These are phyloP conservation scores for Rugonectria rugulosa DNA, from an alignment of 2,329 filamentous ascomycete genomes.

Conservation along the genomic window DNA sequence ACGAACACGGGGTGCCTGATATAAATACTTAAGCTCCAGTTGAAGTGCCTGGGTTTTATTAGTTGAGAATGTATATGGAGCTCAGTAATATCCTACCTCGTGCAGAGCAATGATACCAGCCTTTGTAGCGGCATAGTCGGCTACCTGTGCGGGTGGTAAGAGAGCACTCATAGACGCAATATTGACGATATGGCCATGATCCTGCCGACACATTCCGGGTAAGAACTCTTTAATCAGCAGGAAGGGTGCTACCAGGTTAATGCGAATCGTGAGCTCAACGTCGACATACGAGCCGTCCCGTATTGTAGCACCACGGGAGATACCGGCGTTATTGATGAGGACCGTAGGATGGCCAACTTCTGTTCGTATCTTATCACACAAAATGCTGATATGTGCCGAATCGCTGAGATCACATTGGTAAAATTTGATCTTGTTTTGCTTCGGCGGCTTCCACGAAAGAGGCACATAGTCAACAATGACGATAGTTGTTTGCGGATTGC, in stretches of 20 bases:
- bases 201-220: constrained; percentile 61
- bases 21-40: constrained; percentile 39
- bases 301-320: constrained; percentile 39
- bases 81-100: not conserved
- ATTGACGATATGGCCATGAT: constrained; percentile 72
- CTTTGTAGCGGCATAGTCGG: constrained; percentile 68
- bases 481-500: constrained; percentile 39
- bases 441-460: constrained; percentile 38
- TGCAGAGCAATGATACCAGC: constrained; percentile 30
- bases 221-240: constrained; percentile 65
- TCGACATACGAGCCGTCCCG: constrained; percentile 41
- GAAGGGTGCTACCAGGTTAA: constrained; percentile 68
- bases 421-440: constrained; percentile 33
- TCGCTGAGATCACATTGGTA: constrained; percentile 48
- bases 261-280: constrained; percentile 41
- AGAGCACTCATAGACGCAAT: constrained; percentile 66
- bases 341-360: constrained; percentile 49
- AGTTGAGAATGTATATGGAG: not conserved
- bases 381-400: constrained; percentile 35
- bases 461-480: constrained; percentile 46
- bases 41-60: constrained; percentile 32
- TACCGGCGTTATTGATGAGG: constrained; percentile 47
- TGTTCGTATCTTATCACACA: constrained; percentile 40
- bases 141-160: constrained; percentile 60
- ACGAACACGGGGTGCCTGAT: constrained; percentile 40